Evolutionary conservation across 192 early-diverging fungal species (phyloP).

Genomic region (Bifiguratus adelaidae): DNA sequence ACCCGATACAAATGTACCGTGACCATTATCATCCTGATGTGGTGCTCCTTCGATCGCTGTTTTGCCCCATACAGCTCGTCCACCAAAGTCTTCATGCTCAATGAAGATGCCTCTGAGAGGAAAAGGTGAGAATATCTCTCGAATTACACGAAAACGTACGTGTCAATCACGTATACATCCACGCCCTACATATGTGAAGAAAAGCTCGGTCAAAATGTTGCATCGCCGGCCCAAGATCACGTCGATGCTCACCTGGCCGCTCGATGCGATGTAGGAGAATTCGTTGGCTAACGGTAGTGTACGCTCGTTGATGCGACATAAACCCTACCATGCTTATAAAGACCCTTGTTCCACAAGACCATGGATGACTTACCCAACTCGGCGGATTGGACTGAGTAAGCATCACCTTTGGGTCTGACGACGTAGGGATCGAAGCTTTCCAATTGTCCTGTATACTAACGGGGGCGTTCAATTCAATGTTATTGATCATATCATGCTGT

Average conservation of each 20-base stretch:
- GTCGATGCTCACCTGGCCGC: no score
- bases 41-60: constrained; percentile 17
- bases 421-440: no score
- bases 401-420: not conserved
- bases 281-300: constrained; percentile 31
- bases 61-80: constrained; percentile 37
- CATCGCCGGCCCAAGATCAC: no score
- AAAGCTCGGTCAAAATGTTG: no score
- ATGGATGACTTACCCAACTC: not conserved
- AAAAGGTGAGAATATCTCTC: no score
- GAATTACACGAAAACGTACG: constrained; percentile 13
- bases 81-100: constrained; percentile 36
- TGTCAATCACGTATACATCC: constrained; percentile 58
- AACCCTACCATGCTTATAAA: constrained; percentile 24
- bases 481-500: not conserved
- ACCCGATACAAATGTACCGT: constrained; percentile 39
- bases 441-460: not conserved
- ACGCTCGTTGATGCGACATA: constrained; percentile 27
- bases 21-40: constrained; percentile 36
- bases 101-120: constrained; percentile 34
- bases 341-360: no score
- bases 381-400: not conserved
- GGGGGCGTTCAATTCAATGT: not conserved
- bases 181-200: no score
- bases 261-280: constrained; percentile 42